Evolutionary conservation across 148 eudicot genomes (phyloP).

Genomic region (Arbutus unedo): DNA sequence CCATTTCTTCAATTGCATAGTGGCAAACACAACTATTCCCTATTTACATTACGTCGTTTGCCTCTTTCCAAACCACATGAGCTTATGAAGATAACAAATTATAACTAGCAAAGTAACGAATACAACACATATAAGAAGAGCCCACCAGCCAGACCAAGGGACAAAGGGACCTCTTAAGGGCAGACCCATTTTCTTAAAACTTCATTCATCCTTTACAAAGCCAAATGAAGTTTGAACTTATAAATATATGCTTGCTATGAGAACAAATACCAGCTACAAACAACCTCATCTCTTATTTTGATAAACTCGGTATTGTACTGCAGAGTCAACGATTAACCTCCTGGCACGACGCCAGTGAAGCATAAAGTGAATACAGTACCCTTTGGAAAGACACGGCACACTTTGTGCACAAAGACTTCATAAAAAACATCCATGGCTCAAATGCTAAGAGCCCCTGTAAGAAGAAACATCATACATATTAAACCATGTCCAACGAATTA

Average conservation of each 20-base stretch:
- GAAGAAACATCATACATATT: neutral
- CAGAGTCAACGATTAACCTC: neutral
- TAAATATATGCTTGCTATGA: neutral
- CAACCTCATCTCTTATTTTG: neutral
- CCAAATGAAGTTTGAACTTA: neutral
- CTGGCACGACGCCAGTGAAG: neutral
- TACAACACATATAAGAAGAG: neutral
- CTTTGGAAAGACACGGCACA: neutral
- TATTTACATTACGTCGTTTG: neutral
- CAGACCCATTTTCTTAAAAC: neutral
- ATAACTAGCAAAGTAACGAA: neutral
- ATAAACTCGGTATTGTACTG: neutral
- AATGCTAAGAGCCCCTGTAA: neutral
- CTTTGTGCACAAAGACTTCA: neutral
- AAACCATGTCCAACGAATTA: constrained; percentile 13
- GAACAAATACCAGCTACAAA: neutral
- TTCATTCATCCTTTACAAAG: neutral
- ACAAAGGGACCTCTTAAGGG: neutral
- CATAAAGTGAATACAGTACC: neutral
- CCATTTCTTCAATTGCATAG: neutral
- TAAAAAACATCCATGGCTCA: neutral
- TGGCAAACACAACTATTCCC: neutral
- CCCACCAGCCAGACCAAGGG: neutral
- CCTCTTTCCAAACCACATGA: neutral
- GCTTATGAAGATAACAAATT: neutral